Conservation (phyloP, 1,284 basidiomycete genomes). For the Malassezia pachydermatis region DNA sequence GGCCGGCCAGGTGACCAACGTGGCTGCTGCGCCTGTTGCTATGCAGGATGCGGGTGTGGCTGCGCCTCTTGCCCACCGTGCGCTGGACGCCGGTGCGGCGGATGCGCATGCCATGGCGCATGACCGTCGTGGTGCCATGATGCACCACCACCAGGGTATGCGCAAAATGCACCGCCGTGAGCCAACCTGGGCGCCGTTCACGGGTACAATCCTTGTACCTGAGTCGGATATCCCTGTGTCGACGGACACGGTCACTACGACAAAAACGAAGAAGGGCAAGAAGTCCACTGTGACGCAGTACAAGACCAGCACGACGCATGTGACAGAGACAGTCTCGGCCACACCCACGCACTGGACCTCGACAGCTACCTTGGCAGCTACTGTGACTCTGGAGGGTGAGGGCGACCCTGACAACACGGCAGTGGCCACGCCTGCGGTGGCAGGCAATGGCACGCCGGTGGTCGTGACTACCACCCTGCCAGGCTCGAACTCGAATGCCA, state of each 20-base stretch:
- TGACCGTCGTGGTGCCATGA: neutral
- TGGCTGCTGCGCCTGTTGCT: conserved; percentile 1
- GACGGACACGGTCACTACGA: neutral
- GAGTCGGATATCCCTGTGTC: neutral
- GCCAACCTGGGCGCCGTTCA: conserved; percentile 18
- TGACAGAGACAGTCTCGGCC: conserved; percentile 2
- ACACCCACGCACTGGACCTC: conserved; percentile 9
- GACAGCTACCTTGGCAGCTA: conserved; percentile 1
- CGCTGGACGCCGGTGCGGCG: neutral
- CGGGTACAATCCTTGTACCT: conserved; percentile 7
- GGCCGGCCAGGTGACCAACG: conserved; percentile 6
- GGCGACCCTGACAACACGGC: neutral
- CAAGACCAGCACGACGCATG: neutral
- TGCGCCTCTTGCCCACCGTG: neutral
- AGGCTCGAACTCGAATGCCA: neutral
- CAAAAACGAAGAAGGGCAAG: conserved; percentile 7
- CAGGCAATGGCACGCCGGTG: neutral
- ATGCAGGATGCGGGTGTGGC: neutral
- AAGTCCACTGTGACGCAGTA: conserved; percentile 8
- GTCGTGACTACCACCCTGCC: neutral
- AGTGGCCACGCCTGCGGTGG: neutral
- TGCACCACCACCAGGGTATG: conserved; percentile 8
- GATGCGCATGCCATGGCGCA: neutral
- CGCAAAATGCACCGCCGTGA: conserved; percentile 12
- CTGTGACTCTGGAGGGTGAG: conserved; percentile 9